These are phyloP conservation scores for Lunasporangiospora selenospora DNA, from an alignment of 192 early-diverging fungal genomes.

Conservation along the genomic window DNA sequence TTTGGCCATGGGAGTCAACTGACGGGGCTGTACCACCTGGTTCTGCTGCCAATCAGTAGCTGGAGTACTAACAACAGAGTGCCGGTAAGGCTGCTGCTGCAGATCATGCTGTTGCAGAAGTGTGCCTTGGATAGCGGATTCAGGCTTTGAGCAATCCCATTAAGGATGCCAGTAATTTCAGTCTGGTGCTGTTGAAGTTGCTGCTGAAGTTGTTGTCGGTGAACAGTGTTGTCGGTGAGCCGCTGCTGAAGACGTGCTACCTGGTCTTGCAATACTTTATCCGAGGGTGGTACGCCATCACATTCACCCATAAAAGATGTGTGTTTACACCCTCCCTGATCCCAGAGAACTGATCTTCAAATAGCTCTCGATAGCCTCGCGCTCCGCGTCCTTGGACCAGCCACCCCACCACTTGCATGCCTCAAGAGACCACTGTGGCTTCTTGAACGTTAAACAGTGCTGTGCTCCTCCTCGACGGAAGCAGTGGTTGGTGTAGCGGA, in stretches of 20 bases:
- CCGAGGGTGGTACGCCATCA: too few relatives aligned
- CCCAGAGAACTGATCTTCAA: neutral
- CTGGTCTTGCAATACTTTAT: too few relatives aligned
- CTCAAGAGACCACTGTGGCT: constrained; percentile 17
- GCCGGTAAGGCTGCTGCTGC: neutral
- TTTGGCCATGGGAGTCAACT: neutral
- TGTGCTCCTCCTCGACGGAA: constrained; percentile 11
- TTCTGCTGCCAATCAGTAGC: too few relatives aligned
- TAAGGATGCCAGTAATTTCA: too few relatives aligned
- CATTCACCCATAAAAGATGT: neutral
- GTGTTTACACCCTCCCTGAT: neutral
- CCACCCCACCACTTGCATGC: constrained; percentile 20
- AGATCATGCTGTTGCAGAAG: neutral
- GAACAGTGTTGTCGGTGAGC: neutral
- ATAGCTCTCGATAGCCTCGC: constrained; percentile 9
- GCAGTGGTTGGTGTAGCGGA: constrained; percentile 6
- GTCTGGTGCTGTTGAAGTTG: too few relatives aligned
- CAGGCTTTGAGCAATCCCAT: too few relatives aligned
- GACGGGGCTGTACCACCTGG: neutral
- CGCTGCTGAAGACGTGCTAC: too few relatives aligned
- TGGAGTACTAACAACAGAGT: neutral
- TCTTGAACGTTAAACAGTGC: constrained; percentile 11
- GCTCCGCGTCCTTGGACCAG: constrained; percentile 2
- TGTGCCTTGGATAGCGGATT: neutral
- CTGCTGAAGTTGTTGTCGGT: neutral